Evolutionary conservation across 441 rosid genomes (phyloP).

Genomic region (Breynia disticha): DNA sequence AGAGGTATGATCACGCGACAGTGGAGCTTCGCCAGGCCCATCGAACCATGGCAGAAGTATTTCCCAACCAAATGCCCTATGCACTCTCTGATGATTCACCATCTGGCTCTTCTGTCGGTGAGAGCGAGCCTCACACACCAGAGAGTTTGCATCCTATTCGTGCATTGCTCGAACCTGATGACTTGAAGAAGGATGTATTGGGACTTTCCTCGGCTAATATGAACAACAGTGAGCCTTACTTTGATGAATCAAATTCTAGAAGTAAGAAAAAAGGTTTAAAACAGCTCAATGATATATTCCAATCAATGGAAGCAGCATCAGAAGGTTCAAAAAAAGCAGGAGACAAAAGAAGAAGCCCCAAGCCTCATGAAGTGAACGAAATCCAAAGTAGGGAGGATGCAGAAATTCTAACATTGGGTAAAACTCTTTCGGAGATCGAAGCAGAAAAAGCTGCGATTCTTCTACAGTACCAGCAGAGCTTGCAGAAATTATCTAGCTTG

Average conservation of each 20-base stretch:
- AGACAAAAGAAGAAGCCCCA: slow-evolving; percentile 41
- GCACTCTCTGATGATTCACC: slow-evolving; percentile 54
- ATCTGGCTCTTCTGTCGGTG: slow-evolving; percentile 28
- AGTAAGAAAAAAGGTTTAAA: slow-evolving; percentile 40
- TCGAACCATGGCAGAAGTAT: slow-evolving; percentile 83
- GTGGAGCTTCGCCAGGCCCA: slow-evolving; percentile 93
- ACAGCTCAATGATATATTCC: slow-evolving; percentile 34
- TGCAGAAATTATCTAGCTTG: slow-evolving; percentile 52
- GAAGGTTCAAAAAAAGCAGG: slow-evolving; percentile 13
- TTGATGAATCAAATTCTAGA: slow-evolving; percentile 29
- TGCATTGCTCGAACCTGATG: slow-evolving; percentile 42
- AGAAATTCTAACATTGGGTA: slow-evolving; percentile 58
- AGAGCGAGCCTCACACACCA: slow-evolving; percentile 60
- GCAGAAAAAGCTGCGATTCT: slow-evolving; percentile 74
- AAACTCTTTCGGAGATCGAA: slow-evolving; percentile 61
- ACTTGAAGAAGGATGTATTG: slow-evolving; percentile 40
- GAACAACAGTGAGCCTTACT: slow-evolving; percentile 32
- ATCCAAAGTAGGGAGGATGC: slow-evolving; percentile 28
- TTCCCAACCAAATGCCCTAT: slow-evolving; percentile 78
- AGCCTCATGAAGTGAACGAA: slow-evolving; percentile 35
- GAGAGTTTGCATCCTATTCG: slow-evolving; percentile 36
- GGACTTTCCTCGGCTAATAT: slow-evolving; percentile 31
- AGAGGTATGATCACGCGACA: slow-evolving; percentile 94
- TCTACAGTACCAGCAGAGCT: slow-evolving; percentile 61
- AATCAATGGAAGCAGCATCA: slow-evolving; percentile 24